These are phyloP conservation scores for Multifurca ochricompacta DNA, from an alignment of 768 basidiomycete species.

Conservation along the genomic window DNA sequence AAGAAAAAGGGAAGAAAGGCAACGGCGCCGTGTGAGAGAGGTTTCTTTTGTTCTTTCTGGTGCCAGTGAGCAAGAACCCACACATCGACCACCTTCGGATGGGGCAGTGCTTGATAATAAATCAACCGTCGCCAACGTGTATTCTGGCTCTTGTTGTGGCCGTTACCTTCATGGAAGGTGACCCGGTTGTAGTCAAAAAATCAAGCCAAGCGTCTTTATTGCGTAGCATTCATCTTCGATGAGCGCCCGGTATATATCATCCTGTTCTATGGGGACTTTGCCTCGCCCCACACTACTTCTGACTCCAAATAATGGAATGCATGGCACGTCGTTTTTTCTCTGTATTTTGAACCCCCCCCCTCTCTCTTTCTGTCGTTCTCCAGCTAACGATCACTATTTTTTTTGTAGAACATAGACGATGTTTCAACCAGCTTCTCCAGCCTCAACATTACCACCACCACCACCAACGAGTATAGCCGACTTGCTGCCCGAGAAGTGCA, in stretches of 20 bases:
- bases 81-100: not conserved
- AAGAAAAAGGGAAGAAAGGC: not conserved
- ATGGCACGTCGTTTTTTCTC: constrained; percentile 1
- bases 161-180: not conserved
- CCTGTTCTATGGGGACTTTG: not conserved
- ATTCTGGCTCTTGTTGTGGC: not conserved
- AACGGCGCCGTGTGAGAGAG: not conserved
- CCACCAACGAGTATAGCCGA: not conserved
- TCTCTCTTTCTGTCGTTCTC: not conserved
- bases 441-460: not conserved
- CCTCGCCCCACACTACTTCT: not conserved
- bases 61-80: not conserved
- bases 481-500: not conserved
- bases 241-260: constrained; percentile 6
- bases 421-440: not conserved
- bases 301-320: not conserved
- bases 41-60: not conserved
- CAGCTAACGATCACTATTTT: not conserved
- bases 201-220: not conserved
- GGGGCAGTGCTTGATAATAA: not conserved
- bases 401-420: constrained; percentile 2
- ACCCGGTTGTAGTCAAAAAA: not conserved
- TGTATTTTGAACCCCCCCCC: no score
- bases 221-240: not conserved
- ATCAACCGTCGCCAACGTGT: not conserved